Percentiles rank a stretch among this genome's conserved stretches.
Conservation (phyloP, 2,329 filamentous ascomycete species). For the Coniochaeta sp. region DNA sequence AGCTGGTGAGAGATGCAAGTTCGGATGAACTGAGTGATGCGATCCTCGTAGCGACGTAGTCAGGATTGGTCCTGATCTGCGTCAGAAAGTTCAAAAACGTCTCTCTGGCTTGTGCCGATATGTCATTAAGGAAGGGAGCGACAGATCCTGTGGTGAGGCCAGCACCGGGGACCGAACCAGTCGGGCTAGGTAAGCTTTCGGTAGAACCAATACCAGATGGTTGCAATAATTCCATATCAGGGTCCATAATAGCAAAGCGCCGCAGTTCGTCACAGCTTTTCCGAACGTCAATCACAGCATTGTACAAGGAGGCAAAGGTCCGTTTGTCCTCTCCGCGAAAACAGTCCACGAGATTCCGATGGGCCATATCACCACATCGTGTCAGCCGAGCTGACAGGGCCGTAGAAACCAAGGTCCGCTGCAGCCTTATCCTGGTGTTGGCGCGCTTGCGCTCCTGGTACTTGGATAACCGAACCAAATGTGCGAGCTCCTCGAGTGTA, state of each 20-base stretch:
- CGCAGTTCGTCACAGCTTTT: constrained; percentile 68
- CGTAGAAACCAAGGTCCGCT: constrained; percentile 66
- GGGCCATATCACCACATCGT: constrained; percentile 65
- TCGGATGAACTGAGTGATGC: constrained; percentile 68
- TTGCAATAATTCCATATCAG: constrained; percentile 60
- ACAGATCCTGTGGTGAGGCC: constrained; percentile 31
- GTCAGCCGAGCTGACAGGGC: constrained; percentile 68
- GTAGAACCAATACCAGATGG: constrained; percentile 38
- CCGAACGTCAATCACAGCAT: constrained; percentile 71
- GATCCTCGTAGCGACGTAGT: constrained; percentile 79
- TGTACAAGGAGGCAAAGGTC: constrained; percentile 65
- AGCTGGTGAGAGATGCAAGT: constrained; percentile 67
- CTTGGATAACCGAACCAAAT: constrained; percentile 68
- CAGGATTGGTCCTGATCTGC: constrained; percentile 75
- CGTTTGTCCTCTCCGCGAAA: constrained; percentile 76
- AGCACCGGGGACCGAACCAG: constrained; percentile 29
- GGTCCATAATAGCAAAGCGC: constrained; percentile 63
- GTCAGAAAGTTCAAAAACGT: constrained; percentile 73
- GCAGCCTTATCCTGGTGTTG: constrained; percentile 64
- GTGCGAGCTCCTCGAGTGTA: constrained; percentile 68
- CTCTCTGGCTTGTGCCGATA: constrained; percentile 68
- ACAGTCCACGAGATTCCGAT: constrained; percentile 68
- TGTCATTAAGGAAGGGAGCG: constrained; percentile 59
- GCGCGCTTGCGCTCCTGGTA: constrained; percentile 76
- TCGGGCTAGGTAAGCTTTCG: constrained; percentile 42